phyloP scores from a whole-genome alignment of 176 grass and related monocot species.

The Triticum urartu region DNA sequence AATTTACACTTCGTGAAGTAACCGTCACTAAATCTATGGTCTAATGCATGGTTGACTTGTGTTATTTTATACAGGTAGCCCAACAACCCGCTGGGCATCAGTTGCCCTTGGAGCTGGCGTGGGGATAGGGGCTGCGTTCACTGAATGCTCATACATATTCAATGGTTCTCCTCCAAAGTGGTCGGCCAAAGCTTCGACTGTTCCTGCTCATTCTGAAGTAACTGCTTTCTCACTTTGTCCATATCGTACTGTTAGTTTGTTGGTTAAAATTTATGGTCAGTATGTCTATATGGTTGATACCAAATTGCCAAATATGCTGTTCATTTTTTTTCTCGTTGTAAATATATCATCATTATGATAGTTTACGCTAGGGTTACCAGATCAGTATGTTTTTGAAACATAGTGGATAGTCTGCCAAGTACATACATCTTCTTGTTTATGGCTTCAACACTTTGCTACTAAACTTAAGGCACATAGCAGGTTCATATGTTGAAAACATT shows the following conservation, averaged over 20 bases:
- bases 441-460: no score
- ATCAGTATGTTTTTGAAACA: neutral
- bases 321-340: neutral
- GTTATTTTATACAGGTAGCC: slow-evolving; percentile 62
- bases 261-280: neutral
- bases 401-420: neutral
- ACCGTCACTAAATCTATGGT: neutral
- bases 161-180: slow-evolving; percentile 73
- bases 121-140: slow-evolving; percentile 88
- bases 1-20: neutral
- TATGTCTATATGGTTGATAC: neutral
- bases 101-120: slow-evolving; percentile 88
- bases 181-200: slow-evolving; percentile 48
- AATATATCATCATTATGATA: neutral
- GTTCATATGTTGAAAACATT: neutral
- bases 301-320: neutral
- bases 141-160: slow-evolving; percentile 86
- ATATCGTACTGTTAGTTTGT: neutral
- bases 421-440: no score
- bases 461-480: neutral
- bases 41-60: slow-evolving; percentile 19
- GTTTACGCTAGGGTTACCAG: neutral
- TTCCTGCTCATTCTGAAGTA: slow-evolving; percentile 52
- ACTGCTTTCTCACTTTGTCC: slow-evolving; percentile 14
- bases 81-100: slow-evolving; percentile 83